Conservation (phyloP, 148 eudicot genomes). For the Selenicereus undatus region DNA sequence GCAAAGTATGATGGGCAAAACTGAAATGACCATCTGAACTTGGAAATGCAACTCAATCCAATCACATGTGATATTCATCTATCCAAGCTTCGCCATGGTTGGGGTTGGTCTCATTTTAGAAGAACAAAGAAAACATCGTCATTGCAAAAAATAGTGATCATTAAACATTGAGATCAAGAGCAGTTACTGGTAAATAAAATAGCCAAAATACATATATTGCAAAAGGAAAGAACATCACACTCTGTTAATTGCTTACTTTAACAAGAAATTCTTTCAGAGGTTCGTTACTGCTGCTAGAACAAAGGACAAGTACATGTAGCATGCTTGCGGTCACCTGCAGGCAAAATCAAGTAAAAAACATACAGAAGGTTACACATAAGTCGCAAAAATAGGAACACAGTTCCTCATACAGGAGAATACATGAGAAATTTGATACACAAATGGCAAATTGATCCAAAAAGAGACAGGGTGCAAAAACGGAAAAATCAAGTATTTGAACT, state of each 20-base stretch:
- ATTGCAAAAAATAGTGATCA: background rate
- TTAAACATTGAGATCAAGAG: background rate
- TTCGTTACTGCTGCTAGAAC: constrained; percentile 46
- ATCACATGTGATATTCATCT: background rate
- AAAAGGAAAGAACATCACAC: background rate
- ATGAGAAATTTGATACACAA: background rate
- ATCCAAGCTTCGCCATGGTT: background rate
- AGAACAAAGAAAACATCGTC: background rate
- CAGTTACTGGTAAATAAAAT: background rate
- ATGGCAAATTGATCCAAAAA: background rate
- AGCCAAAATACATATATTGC: background rate
- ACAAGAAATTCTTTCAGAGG: constrained; percentile 57
- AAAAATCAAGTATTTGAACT: background rate
- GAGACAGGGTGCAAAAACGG: background rate
- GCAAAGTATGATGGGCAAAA: background rate
- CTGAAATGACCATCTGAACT: background rate
- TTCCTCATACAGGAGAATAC: background rate
- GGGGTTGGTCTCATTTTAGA: background rate
- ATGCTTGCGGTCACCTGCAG: constrained; percentile 83
- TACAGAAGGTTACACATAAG: background rate
- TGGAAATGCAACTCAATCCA: background rate
- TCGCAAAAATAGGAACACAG: background rate
- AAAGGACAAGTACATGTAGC: constrained; percentile 83
- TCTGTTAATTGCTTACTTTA: constrained; percentile 46
- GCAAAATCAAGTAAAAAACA: constrained; percentile 20